Evolutionary conservation across 495 filamentous ascomycete genomes (phyloP).

Genomic region (Talaromyces wortmannii): DNA sequence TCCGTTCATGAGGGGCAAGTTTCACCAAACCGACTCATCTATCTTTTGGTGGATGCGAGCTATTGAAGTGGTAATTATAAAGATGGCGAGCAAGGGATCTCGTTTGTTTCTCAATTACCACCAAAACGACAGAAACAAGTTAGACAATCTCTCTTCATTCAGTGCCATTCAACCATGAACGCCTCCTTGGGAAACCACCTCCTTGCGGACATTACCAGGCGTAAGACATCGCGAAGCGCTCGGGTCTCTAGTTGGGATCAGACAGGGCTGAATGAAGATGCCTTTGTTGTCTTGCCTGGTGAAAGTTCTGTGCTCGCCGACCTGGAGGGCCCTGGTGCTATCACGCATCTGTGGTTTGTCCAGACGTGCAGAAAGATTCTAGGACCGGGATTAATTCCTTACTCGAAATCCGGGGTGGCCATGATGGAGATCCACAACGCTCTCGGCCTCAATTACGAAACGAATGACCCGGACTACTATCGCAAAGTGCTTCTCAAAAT

Average conservation of each 20-base stretch:
- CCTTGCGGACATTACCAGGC: background rate
- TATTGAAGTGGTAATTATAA: background rate
- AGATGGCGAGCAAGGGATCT: background rate
- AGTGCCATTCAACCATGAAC: background rate
- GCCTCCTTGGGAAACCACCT: background rate
- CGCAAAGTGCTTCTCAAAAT: constrained; percentile 18
- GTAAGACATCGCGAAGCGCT: constrained; percentile 3
- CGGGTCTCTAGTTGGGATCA: constrained; percentile 16
- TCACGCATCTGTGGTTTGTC: constrained; percentile 2
- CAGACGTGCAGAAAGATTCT: constrained; percentile 14
- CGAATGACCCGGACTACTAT: constrained; percentile 17
- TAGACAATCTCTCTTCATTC: background rate
- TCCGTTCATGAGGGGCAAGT: background rate
- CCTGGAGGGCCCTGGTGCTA: constrained; percentile 7
- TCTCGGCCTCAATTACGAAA: constrained; percentile 15
- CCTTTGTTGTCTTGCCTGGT: constrained; percentile 14
- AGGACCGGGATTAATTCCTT: constrained; percentile 14
- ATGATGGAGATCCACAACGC: constrained; percentile 17
- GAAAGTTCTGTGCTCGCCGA: constrained; percentile 12
- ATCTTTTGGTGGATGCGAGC: background rate
- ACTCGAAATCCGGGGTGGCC: constrained; percentile 15
- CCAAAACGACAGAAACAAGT: background rate
- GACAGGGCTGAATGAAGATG: constrained; percentile 14
- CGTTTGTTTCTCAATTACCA: background rate
- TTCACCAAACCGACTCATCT: no score